Evolutionary conservation across 805 yeast genomes (phyloP).

Genomic region (Wickerhamomyces strasburgensis): DNA sequence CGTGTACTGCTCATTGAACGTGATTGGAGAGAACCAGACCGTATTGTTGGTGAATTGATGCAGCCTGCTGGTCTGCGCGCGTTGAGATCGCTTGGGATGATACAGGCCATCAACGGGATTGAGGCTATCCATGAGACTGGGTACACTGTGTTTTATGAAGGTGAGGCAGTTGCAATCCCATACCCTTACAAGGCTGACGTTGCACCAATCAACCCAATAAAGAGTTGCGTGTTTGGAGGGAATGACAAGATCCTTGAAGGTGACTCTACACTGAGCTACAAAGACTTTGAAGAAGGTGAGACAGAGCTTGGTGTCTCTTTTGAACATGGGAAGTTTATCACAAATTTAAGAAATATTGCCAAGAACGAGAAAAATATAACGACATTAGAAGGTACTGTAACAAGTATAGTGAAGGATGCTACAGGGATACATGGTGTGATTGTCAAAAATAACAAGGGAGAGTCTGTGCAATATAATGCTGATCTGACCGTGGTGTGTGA

Average conservation of each 20-base stretch:
- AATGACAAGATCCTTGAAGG: conserved; percentile 51
- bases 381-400: conserved; percentile 79
- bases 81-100: conserved; percentile 76
- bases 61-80: conserved; percentile 97
- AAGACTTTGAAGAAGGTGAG: conserved; percentile 55
- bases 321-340: conserved; percentile 86
- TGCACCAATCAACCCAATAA: conserved; percentile 43
- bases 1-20: conserved; percentile 72
- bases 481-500: conserved; percentile 78
- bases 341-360: conserved; percentile 70
- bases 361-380: conserved; percentile 68
- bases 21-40: conserved; percentile 88
- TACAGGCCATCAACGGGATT: conserved; percentile 63
- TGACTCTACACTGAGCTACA: conserved; percentile 43
- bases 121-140: conserved; percentile 78
- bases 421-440: conserved; percentile 72
- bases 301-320: conserved; percentile 74
- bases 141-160: conserved; percentile 69
- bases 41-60: conserved; percentile 95
- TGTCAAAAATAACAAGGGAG: conserved; percentile 44
- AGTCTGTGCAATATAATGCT: conserved; percentile 44
- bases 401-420: conserved; percentile 50
- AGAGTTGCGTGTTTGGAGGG: conserved; percentile 50
- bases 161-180: conserved; percentile 51
- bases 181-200: conserved; percentile 63